A percentile compares a stretch with the other conserved stretches of the same genome.
phyloP scores from a whole-genome alignment of 331 rosid genomes.

The Ulmus americana region DNA sequence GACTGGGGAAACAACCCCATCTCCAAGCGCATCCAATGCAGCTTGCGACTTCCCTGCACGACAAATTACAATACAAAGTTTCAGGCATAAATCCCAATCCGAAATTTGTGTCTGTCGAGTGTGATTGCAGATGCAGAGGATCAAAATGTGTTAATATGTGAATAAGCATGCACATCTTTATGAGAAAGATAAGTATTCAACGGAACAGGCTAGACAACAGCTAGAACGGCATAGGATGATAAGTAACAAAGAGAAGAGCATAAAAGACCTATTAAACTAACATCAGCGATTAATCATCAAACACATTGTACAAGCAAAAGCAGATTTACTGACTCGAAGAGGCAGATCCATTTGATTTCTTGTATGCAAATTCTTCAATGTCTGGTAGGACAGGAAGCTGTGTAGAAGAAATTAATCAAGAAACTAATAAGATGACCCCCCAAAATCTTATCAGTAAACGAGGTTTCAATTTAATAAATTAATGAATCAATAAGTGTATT shows the following conservation, averaged over 20 bases:
- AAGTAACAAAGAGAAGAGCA: background rate
- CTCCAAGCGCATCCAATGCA: conserved; percentile 22
- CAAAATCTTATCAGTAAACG: background rate
- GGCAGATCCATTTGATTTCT: conserved; percentile 22
- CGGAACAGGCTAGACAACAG: background rate
- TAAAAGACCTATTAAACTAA: background rate
- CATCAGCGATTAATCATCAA: background rate
- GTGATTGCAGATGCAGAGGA: background rate
- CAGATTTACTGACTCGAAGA: conserved; percentile 21
- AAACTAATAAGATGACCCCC: background rate
- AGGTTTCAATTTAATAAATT: background rate
- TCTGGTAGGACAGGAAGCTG: conserved; percentile 32
- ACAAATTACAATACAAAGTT: conserved; percentile 8
- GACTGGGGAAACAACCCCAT: conserved; percentile 31
- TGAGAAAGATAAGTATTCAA: background rate
- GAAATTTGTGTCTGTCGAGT: background rate
- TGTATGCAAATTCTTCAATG: conserved; percentile 50
- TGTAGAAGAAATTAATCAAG: conserved; percentile 8
- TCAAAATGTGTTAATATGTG: background rate
- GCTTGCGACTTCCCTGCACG: conserved; percentile 39
- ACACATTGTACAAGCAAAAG: background rate
- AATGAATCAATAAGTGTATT: background rate
- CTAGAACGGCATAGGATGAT: background rate
- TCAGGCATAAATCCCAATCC: background rate
- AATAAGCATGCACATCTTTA: background rate